A percentile compares a stretch with the other conserved stretches of the same genome.
Evolutionary conservation across 208 protist genomes (phyloP).

Genomic region (Borovskyia barvae): DNA sequence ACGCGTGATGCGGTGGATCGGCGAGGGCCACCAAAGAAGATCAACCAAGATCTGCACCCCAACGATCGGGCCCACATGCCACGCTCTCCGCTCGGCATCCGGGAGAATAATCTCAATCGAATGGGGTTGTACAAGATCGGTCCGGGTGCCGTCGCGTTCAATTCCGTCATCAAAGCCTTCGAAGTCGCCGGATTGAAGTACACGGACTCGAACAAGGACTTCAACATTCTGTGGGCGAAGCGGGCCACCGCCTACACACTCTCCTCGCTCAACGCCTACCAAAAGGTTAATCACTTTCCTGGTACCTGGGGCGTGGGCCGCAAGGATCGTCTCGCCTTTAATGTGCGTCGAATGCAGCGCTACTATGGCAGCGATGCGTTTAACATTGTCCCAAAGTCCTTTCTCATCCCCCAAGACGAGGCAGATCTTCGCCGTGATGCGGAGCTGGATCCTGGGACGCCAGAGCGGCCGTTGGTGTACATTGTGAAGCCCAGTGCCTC

Average conservation of each 20-base stretch:
- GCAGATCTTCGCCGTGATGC: slow-evolving; percentile 62
- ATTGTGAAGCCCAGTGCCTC: slow-evolving; percentile 89
- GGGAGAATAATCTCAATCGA: slow-evolving; percentile 81
- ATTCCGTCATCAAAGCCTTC: slow-evolving; percentile 86
- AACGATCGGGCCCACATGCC: slow-evolving; percentile 52
- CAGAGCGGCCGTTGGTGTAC: slow-evolving; percentile 72
- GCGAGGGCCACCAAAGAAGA: slow-evolving; percentile 42
- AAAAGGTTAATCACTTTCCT: slow-evolving; percentile 93
- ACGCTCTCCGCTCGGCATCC: slow-evolving; percentile 48
- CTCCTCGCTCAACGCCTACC: slow-evolving; percentile 73
- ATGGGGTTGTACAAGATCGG: slow-evolving; percentile 91
- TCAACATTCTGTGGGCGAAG: slow-evolving; percentile 93
- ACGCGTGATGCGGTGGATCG: slow-evolving; percentile 28
- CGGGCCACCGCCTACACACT: slow-evolving; percentile 78
- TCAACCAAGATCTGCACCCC: slow-evolving; percentile 68
- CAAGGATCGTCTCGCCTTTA: slow-evolving; percentile 86
- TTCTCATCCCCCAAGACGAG: slow-evolving; percentile 79
- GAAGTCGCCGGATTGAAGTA: slow-evolving; percentile 81
- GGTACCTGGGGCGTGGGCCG: slow-evolving; percentile 90
- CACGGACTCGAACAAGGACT: slow-evolving; percentile 81
- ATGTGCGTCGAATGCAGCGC: slow-evolving; percentile 77
- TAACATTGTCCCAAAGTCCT: slow-evolving; percentile 82
- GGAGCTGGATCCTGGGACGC: slow-evolving; percentile 49
- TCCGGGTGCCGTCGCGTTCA: slow-evolving; percentile 89
- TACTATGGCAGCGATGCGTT: slow-evolving; percentile 68